A percentile compares a stretch with the other conserved stretches of the same genome.
Conservation (phyloP, 1,139 yeast species). For the Geotrichum citri-aurantii region DNA sequence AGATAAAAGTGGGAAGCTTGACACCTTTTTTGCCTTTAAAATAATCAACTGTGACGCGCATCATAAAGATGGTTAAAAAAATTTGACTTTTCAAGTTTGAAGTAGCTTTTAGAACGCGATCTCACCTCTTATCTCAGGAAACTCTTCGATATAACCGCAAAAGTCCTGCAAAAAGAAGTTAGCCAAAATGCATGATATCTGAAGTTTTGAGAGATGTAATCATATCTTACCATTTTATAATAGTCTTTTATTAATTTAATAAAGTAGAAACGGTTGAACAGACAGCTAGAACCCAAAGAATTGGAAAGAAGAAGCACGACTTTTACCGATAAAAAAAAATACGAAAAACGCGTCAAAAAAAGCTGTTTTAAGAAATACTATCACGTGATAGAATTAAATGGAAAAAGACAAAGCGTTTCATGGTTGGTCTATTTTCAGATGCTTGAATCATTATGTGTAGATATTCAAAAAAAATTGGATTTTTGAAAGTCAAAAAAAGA, state of each 20-base stretch:
- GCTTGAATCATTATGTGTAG: too few relatives aligned
- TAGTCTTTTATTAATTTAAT: too few relatives aligned
- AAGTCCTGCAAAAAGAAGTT: slow-evolving; percentile 21
- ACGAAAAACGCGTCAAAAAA: neutral
- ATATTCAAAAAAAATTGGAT: neutral
- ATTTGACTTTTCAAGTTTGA: neutral
- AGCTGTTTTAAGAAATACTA: neutral
- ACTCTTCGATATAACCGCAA: slow-evolving; percentile 33
- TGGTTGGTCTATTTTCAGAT: too few relatives aligned
- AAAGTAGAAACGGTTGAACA: too few relatives aligned
- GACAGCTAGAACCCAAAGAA: too few relatives aligned
- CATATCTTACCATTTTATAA: too few relatives aligned
- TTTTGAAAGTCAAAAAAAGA: neutral
- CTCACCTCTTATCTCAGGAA: slow-evolving; percentile 35
- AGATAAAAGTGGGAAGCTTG: slow-evolving; percentile 31
- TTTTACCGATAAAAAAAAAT: too few relatives aligned
- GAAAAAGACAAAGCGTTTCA: too few relatives aligned
- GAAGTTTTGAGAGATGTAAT: too few relatives aligned
- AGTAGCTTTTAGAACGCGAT: neutral
- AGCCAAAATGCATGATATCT: too few relatives aligned
- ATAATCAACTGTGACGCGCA: slow-evolving; percentile 37
- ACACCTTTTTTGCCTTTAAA: slow-evolving; percentile 29
- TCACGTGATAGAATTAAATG: neutral
- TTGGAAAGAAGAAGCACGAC: too few relatives aligned
- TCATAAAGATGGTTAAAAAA: neutral